Conservation (phyloP, 768 basidiomycete genomes). For the Lactarius quietus region DNA sequence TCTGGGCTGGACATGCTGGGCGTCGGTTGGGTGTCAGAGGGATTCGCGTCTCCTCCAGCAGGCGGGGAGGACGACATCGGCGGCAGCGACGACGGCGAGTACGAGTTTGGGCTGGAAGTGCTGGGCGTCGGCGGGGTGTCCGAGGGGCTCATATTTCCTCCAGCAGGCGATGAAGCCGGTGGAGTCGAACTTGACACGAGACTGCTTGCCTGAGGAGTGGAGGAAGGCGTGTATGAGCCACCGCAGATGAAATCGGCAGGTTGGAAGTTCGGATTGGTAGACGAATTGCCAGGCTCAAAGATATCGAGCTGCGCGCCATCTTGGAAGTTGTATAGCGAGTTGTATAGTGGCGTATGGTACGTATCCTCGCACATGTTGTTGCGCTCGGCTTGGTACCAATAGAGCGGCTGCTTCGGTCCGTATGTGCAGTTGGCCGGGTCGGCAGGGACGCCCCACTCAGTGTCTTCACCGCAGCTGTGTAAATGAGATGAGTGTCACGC, state of each 20-base stretch:
- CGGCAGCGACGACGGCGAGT: no score
- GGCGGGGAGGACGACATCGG: no score
- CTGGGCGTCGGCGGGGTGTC: no score
- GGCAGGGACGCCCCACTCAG: conserved; percentile 24
- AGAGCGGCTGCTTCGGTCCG: conserved; percentile 39
- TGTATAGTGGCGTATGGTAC: conserved; percentile 37
- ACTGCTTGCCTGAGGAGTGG: background rate
- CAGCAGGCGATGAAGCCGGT: background rate
- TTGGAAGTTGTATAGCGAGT: conserved; percentile 37
- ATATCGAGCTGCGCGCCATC: conserved; percentile 46
- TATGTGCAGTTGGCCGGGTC: conserved; percentile 38
- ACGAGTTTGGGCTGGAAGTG: no score
- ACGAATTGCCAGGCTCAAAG: conserved; percentile 28
- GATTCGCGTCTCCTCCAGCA: no score
- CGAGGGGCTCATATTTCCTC: no score
- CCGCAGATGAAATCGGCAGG: no score
- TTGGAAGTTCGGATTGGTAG: background rate
- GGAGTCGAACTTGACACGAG: background rate
- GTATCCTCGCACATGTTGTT: conserved; percentile 39
- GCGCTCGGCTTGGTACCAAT: conserved; percentile 39
- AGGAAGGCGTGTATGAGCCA: background rate
- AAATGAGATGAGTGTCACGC: background rate
- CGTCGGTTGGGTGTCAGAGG: no score
- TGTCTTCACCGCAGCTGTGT: conserved; percentile 36
- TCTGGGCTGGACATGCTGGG: no score